These are phyloP conservation scores for Martensiomyces pterosporus DNA, from an alignment of 192 early-diverging fungal genomes.

Conservation along the genomic window DNA sequence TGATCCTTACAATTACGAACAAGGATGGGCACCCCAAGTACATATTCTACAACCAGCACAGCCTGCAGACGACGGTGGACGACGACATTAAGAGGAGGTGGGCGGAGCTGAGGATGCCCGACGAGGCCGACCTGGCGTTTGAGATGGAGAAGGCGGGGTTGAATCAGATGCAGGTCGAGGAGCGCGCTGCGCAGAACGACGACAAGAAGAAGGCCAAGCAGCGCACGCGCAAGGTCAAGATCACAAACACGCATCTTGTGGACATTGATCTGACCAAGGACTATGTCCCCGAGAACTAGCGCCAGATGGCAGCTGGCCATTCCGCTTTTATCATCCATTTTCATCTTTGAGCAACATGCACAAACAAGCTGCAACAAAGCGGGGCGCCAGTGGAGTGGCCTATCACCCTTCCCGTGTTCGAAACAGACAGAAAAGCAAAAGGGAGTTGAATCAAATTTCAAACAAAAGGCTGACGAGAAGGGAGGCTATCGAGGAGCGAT, in stretches of 20 bases:
- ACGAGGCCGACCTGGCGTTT: slow-evolving; percentile 65
- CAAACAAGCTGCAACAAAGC: too few relatives aligned
- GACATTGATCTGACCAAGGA: slow-evolving; percentile 73
- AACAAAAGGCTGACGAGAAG: too few relatives aligned
- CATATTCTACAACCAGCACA: slow-evolving; percentile 61
- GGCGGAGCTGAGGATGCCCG: slow-evolving; percentile 62
- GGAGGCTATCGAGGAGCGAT: too few relatives aligned
- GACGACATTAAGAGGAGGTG: slow-evolving; percentile 73
- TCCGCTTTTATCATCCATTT: not conserved
- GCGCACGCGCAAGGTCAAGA: slow-evolving; percentile 64
- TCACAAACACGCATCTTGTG: slow-evolving; percentile 75
- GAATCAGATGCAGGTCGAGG: slow-evolving; percentile 68
- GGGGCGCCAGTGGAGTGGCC: too few relatives aligned
- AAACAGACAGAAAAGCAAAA: too few relatives aligned
- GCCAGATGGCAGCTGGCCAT: not conserved
- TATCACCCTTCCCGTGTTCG: too few relatives aligned
- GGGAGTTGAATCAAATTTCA: too few relatives aligned
- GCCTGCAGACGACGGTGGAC: slow-evolving; percentile 13
- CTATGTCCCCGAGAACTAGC: slow-evolving; percentile 44
- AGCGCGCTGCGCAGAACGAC: slow-evolving; percentile 45
- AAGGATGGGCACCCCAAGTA: slow-evolving; percentile 63
- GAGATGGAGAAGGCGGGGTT: slow-evolving; percentile 65
- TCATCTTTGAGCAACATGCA: too few relatives aligned
- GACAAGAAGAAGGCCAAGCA: slow-evolving; percentile 60
- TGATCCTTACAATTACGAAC: slow-evolving; percentile 59